phyloP scores from a whole-genome alignment of 768 basidiomycete species.

The Leucosporidium scottii region DNA sequence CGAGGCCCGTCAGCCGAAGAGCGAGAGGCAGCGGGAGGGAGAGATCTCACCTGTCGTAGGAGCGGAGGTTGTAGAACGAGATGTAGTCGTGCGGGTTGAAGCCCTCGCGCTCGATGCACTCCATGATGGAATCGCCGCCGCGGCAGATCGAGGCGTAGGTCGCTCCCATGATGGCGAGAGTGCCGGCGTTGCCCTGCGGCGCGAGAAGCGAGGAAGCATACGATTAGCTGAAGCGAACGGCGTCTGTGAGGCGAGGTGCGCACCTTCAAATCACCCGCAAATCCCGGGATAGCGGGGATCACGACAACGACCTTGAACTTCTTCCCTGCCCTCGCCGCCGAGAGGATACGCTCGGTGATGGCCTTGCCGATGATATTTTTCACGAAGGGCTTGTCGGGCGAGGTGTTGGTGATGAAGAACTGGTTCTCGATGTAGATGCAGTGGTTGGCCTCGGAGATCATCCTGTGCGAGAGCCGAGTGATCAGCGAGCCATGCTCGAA shows the following conservation, averaged over 20 bases:
- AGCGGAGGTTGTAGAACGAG: conserved; percentile 82
- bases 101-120: conserved; percentile 22
- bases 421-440: conserved; percentile 76
- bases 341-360: conserved; percentile 72
- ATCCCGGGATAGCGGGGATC: conserved; percentile 87
- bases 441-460: conserved; percentile 73
- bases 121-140: conserved; percentile 61
- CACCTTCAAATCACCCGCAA: conserved; percentile 71
- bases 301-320: conserved; percentile 57
- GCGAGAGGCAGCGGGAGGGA: conserved; percentile 49
- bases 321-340: conserved; percentile 52
- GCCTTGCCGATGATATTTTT: conserved; percentile 78
- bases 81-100: conserved; percentile 57
- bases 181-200: conserved; percentile 21
- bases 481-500: too few relatives aligned
- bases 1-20: conserved; percentile 19
- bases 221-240: too few relatives aligned
- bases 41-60: conserved; percentile 64
- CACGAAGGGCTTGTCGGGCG: conserved; percentile 49
- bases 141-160: conserved; percentile 57
- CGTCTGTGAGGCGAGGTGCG: too few relatives aligned
- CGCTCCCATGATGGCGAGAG: conserved; percentile 33
- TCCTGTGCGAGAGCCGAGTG: too few relatives aligned
- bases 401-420: conserved; percentile 36
- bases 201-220: too few relatives aligned